Conservation (phyloP, 257 asterid species). For the Salvia splendens region DNA sequence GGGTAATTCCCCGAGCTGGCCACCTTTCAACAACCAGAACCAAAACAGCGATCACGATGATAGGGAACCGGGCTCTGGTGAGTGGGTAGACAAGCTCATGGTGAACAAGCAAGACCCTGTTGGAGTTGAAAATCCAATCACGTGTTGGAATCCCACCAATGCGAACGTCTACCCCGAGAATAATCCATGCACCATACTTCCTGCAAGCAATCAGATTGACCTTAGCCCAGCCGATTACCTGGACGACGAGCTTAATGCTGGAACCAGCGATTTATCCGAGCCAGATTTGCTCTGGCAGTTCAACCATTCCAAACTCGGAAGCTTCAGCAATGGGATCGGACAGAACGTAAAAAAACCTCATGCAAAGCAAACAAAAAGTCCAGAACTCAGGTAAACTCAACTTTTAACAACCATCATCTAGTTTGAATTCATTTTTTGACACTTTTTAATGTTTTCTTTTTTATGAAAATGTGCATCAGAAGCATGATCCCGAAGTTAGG, state of each 20-base stretch:
- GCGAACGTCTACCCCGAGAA: constrained; percentile 47
- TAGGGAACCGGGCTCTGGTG: constrained; percentile 67
- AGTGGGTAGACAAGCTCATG: constrained; percentile 98
- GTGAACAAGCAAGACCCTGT: constrained; percentile 73
- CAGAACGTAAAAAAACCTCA: constrained; percentile 54
- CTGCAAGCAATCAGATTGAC: constrained; percentile 49
- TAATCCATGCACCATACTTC: constrained; percentile 36
- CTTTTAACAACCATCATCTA: no score
- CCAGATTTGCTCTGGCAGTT: constrained; percentile 89
- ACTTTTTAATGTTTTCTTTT: not conserved
- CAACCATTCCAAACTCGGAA: constrained; percentile 57
- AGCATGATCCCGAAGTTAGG: constrained; percentile 58
- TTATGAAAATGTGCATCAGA: constrained; percentile 44
- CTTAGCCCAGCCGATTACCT: constrained; percentile 53
- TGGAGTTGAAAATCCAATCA: constrained; percentile 42
- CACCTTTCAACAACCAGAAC: constrained; percentile 57
- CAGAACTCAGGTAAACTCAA: constrained; percentile 62
- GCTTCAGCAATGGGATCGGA: constrained; percentile 50
- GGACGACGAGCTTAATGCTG: constrained; percentile 84
- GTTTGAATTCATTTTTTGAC: constrained; percentile 1
- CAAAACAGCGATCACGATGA: constrained; percentile 62
- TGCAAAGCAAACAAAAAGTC: constrained; percentile 51
- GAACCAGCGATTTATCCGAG: constrained; percentile 86
- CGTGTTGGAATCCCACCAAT: constrained; percentile 54
- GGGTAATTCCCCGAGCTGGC: constrained; percentile 82